phyloP scores from a whole-genome alignment of 2,329 filamentous ascomycete species.

The Alternaria atra region DNA sequence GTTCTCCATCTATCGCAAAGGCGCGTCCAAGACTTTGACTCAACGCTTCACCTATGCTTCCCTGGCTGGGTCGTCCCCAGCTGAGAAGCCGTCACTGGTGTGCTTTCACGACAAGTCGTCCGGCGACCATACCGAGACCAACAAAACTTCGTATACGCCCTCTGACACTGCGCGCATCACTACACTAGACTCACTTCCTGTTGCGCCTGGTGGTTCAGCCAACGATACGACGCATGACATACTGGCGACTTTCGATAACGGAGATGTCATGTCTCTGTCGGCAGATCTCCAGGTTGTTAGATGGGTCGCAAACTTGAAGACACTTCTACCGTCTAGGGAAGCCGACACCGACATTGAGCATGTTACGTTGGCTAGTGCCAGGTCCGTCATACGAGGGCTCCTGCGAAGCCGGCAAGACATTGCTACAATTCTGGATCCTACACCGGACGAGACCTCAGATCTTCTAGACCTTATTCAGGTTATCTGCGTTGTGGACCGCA shows the following conservation, averaged over 20 bases:
- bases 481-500: constrained; percentile 44
- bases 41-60: constrained; percentile 67
- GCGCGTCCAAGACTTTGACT: constrained; percentile 52
- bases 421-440: constrained; percentile 49
- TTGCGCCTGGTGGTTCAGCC: constrained; percentile 25
- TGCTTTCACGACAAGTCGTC: constrained; percentile 62
- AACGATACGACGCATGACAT: constrained; percentile 55
- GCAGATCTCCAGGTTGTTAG: constrained; percentile 57
- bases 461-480: constrained; percentile 48
- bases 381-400: constrained; percentile 54
- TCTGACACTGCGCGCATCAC: constrained; percentile 36
- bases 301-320: constrained; percentile 43
- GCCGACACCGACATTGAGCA: constrained; percentile 41
- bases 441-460: constrained; percentile 36
- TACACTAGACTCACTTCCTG: constrained; percentile 45
- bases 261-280: constrained; percentile 68
- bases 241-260: constrained; percentile 67
- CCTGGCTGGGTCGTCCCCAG: constrained; percentile 56
- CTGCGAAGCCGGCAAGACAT: constrained; percentile 57
- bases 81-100: constrained; percentile 61
- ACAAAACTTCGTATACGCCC: constrained; percentile 44
- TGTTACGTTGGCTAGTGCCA: constrained; percentile 47
- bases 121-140: constrained; percentile 45
- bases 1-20: constrained; percentile 65
- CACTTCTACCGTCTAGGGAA: constrained; percentile 27